Conservation (phyloP, 345 rosid species). For the Draba incana region DNA sequence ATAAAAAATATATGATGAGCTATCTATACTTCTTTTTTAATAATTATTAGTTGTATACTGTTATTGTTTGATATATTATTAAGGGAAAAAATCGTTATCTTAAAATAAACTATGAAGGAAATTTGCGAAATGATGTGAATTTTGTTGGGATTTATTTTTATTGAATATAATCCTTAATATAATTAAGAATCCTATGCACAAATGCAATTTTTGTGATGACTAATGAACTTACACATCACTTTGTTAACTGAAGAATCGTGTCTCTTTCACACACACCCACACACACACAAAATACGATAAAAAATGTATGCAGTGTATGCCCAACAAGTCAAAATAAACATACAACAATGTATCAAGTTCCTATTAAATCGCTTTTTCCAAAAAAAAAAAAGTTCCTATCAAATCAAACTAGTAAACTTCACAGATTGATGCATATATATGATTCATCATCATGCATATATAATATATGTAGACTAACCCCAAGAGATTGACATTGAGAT, state of each 20-base stretch:
- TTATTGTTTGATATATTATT: background rate
- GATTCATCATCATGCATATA: background rate
- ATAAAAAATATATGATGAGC: background rate
- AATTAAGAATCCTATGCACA: constrained; percentile 5
- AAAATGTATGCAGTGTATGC: background rate
- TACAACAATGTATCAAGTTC: background rate
- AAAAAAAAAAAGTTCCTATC: too few relatives aligned
- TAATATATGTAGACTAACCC: constrained; percentile 55
- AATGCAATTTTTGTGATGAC: background rate
- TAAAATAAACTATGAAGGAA: background rate
- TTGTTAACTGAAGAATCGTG: background rate
- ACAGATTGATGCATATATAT: background rate
- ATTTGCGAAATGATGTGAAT: background rate
- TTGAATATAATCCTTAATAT: background rate
- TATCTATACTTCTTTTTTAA: background rate
- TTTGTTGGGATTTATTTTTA: background rate
- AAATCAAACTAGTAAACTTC: background rate
- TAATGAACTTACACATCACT: constrained; percentile 19
- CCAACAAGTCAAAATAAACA: background rate
- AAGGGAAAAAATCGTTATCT: background rate
- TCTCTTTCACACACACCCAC: background rate
- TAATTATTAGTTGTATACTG: background rate
- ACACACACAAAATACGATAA: background rate
- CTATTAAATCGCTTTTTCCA: background rate
- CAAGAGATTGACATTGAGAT: constrained; percentile 75